phyloP scores from a whole-genome alignment of 108 stramenopile genomes.

The Cyclotella sp. region DNA sequence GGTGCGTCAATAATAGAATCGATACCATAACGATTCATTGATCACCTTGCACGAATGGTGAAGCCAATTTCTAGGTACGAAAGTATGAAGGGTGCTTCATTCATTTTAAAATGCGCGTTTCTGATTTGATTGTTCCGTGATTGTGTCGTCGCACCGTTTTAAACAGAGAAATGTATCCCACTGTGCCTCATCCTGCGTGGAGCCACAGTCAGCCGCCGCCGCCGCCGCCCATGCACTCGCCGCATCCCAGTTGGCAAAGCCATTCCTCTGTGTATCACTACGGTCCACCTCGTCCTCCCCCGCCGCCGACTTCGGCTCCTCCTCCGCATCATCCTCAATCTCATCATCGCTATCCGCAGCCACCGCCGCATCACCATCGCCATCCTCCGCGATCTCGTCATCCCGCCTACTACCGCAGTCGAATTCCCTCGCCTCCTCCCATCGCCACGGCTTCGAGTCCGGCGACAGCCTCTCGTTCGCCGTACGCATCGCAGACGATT shows the following conservation, averaged over 20 bases:
- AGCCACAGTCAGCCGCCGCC: conserved; percentile 9
- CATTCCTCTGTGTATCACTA: neutral
- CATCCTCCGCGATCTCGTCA: conserved; percentile 6
- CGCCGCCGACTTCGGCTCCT: conserved; percentile 3
- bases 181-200: neutral
- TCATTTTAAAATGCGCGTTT: neutral
- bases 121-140: neutral
- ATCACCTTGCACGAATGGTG: neutral
- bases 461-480: neutral
- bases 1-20: too few relatives aligned
- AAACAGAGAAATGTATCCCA: conserved; percentile 9
- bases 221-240: conserved; percentile 3
- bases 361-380: conserved; percentile 2
- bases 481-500: neutral
- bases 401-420: neutral
- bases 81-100: neutral
- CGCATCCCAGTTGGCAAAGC: conserved; percentile 20
- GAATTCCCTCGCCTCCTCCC: neutral
- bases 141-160: neutral
- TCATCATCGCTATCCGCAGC: conserved; percentile 9
- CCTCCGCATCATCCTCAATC: conserved; percentile 13
- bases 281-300: conserved; percentile 18
- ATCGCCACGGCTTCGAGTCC: conserved; percentile 1
- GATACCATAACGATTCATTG: too few relatives aligned
- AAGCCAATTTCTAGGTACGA: conserved; percentile 7